Percentiles rank a stretch among this genome's conserved stretches.
phyloP scores from a whole-genome alignment of 2,329 filamentous ascomycete species.

The Colletotrichum destructivum region DNA sequence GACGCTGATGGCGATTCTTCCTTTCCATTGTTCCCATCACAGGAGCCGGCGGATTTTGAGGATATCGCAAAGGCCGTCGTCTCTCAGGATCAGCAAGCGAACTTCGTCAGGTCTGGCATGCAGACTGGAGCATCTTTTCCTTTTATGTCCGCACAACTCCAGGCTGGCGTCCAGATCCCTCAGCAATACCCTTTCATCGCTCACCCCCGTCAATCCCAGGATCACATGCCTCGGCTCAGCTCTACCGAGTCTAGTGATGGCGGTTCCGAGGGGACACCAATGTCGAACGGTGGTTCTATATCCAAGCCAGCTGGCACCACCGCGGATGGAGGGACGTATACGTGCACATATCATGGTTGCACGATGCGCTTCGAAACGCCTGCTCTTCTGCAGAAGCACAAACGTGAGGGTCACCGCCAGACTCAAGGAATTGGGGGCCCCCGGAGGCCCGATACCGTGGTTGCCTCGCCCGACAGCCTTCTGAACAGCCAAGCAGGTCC shows the following conservation, averaged over 20 bases:
- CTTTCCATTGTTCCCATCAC: conserved; percentile 81
- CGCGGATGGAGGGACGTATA: conserved; percentile 91
- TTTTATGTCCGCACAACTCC: conserved; percentile 55
- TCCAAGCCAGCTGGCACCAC: conserved; percentile 72
- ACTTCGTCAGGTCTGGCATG: conserved; percentile 3
- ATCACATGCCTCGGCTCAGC: conserved; percentile 57
- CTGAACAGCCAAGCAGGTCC: conserved; percentile 93
- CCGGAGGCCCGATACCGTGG: conserved; percentile 50
- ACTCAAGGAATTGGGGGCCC: conserved; percentile 67
- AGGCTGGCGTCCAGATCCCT: conserved; percentile 58
- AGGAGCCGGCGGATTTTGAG: conserved; percentile 63
- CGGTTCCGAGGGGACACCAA: conserved; percentile 42
- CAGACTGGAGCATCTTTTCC: conserved; percentile 20
- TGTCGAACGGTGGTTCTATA: conserved; percentile 51
- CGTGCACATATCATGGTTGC: conserved; percentile 95
- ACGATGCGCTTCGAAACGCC: conserved; percentile 90
- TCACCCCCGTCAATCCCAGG: conserved; percentile 52
- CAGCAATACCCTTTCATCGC: conserved; percentile 69
- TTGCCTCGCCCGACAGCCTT: conserved; percentile 63
- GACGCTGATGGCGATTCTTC: conserved; percentile 79
- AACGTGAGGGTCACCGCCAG: conserved; percentile 91
- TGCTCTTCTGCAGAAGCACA: conserved; percentile 91
- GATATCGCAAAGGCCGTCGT: conserved; percentile 51
- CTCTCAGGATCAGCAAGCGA: conserved; percentile 2
- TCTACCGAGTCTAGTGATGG: conserved; percentile 59